Percentiles rank a stretch among this genome's conserved stretches.
phyloP scores from a whole-genome alignment of 257 asterid species.

The Ophiorrhiza pumila region DNA sequence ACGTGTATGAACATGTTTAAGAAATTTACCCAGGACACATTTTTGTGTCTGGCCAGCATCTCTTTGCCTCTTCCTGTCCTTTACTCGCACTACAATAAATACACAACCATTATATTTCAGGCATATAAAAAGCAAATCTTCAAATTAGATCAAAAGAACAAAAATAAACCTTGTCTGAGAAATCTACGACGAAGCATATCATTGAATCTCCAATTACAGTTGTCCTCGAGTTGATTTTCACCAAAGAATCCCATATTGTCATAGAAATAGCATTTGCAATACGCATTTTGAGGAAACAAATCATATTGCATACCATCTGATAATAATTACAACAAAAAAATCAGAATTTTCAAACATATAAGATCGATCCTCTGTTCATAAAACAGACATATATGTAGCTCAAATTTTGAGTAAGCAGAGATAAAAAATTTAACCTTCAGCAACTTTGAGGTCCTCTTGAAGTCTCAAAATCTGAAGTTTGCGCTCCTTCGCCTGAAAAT shows the following conservation, averaged over 20 bases:
- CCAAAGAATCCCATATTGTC: constrained; percentile 61
- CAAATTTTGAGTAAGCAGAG: not conserved
- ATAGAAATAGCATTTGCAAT: constrained; percentile 92
- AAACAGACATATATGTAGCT: not conserved
- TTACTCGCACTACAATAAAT: constrained; percentile 53
- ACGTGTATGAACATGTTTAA: not conserved
- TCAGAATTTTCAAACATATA: not conserved
- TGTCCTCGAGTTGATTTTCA: constrained; percentile 25
- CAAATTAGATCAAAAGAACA: not conserved
- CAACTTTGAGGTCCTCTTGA: constrained; percentile 68
- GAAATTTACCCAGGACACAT: constrained; percentile 48
- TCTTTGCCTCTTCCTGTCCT: constrained; percentile 58
- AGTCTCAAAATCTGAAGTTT: constrained; percentile 72
- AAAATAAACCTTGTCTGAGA: constrained; percentile 74
- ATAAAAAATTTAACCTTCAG: constrained; percentile 60
- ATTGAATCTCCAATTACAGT: constrained; percentile 37
- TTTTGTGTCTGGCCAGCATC: constrained; percentile 30
- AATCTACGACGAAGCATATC: constrained; percentile 83
- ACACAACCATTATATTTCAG: constrained; percentile 9
- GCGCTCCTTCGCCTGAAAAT: constrained; percentile 70
- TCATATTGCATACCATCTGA: constrained; percentile 73
- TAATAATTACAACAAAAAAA: not conserved
- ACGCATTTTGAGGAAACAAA: constrained; percentile 60
- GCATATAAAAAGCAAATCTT: not conserved
- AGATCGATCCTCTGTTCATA: not conserved